Conservation (phyloP, 192 early-diverging fungal species). For the Coemansia sp. region DNA sequence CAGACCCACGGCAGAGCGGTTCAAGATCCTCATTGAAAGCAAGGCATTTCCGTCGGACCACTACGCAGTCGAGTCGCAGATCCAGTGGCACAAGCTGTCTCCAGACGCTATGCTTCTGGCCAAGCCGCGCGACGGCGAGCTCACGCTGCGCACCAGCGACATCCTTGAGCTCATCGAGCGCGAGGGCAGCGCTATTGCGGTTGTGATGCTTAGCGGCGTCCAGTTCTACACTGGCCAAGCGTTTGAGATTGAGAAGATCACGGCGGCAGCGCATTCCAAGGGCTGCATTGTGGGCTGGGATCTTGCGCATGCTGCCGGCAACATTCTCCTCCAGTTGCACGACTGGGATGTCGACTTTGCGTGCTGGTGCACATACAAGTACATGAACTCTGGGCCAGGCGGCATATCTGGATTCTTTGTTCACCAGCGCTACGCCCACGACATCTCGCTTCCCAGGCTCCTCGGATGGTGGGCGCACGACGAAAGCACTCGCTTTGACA, state of each 20-base stretch:
- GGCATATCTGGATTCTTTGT: constrained; percentile 91
- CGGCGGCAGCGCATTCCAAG: constrained; percentile 73
- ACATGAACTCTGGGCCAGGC: constrained; percentile 96
- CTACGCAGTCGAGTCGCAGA: constrained; percentile 90
- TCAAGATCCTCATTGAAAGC: constrained; percentile 87
- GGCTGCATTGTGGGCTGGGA: constrained; percentile 93
- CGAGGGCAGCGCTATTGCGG: constrained; percentile 75
- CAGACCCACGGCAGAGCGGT: constrained; percentile 69
- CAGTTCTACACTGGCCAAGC: constrained; percentile 94
- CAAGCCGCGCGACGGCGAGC: constrained; percentile 72
- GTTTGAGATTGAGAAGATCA: constrained; percentile 86
- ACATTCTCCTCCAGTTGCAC: constrained; percentile 84
- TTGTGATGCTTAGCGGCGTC: constrained; percentile 86
- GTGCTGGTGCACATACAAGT: constrained; percentile 99
- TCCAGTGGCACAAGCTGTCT: constrained; percentile 78
- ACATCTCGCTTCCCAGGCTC: constrained; percentile 62
- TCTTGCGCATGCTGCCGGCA: constrained; percentile 94
- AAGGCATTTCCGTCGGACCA: constrained; percentile 96
- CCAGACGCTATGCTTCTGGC: constrained; percentile 70
- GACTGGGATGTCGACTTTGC: constrained; percentile 99
- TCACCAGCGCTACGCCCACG: constrained; percentile 75
- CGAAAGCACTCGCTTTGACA: constrained; percentile 78
- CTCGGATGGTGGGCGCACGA: constrained; percentile 96
- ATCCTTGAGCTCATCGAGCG: constrained; percentile 74
- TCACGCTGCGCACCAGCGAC: constrained; percentile 72